Evolutionary conservation across 805 yeast species (phyloP), one percentile per base, ranked within the genome.

Genomic region (Candida loeiensis): DNA sequence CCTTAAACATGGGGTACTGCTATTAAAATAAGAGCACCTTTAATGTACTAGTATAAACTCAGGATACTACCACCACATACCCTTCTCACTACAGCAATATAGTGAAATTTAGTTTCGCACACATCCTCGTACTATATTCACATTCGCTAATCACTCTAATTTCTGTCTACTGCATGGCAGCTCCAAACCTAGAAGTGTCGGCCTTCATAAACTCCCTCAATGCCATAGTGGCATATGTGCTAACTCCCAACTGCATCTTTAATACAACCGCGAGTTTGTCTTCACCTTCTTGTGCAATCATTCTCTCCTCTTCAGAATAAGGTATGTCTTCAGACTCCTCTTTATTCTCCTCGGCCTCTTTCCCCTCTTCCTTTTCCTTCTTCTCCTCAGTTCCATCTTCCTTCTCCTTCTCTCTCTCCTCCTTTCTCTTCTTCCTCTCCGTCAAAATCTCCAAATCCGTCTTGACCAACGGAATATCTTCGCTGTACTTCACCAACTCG

Each of bases 161-260:
- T 21, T 21, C 24, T 21, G 9, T 21, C 11, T 18, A 33, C 28
- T 33, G 28, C 49, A 45, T 47, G 17, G 44, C 33, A 6, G 37
- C 47, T 37, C 64, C 48, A 30, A 58, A 51, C 36, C 68, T 50
- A 19, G 80, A 71, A 2, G 90, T 82, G 48, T 83, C 91, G 22
- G 78, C 74, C 57, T 80, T 84, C 85, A 90, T 80, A 37, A 87
- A 77, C 59, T 93, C 98, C 56, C 99, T 77, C 37, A 93, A 64
- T 1, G 96, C 95, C 99, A 93, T 95, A 0, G 99, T 93, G 1
- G 99, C 99, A 60, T 93, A 93, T 5, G 95, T 82, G 25, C 96
- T 84, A 2, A 85, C 80, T 4, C 89, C 91, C 43, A 93, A 69
- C 54, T 80, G 83, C 73, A 93, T 71, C 49, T 76, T 80, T 43